Evolutionary conservation across 176 grass and related monocot genomes (phyloP).

Genomic region (Thalia dealbata): DNA sequence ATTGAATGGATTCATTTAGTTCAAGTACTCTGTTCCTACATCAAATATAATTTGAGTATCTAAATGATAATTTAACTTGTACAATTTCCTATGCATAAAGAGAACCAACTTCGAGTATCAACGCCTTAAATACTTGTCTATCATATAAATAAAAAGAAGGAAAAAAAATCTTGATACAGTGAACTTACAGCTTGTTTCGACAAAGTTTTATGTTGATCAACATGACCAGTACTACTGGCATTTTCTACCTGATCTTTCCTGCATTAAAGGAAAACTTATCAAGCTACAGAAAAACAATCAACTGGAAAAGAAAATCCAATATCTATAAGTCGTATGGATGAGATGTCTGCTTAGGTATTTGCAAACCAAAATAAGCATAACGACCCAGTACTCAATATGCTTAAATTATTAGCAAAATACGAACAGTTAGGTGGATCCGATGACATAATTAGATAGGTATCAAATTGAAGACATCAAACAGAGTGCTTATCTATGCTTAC

Average conservation of each 20-base stretch:
- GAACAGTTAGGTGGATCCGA: not conserved
- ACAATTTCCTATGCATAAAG: not conserved
- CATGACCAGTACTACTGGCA: not conserved
- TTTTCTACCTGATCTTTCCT: constrained; percentile 14
- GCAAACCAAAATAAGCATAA: not conserved
- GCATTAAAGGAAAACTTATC: constrained; percentile 1
- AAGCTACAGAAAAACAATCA: not conserved
- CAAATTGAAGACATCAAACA: not conserved
- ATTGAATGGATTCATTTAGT: not conserved
- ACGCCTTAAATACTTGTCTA: not conserved
- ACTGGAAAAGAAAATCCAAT: not conserved
- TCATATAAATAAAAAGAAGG: not conserved
- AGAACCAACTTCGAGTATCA: not conserved
- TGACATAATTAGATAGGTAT: not conserved
- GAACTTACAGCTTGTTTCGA: constrained; percentile 18
- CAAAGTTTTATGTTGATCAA: not conserved
- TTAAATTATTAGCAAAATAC: not conserved
- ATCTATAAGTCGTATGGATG: not conserved
- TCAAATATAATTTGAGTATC: not conserved
- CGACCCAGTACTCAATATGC: not conserved
- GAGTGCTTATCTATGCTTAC: not conserved
- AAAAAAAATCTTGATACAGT: not conserved
- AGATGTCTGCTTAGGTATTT: not conserved
- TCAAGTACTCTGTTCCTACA: not conserved
- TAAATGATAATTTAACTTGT: not conserved